phyloP scores from a whole-genome alignment of 129 eudicot species.

The Helianthus annuus region DNA sequence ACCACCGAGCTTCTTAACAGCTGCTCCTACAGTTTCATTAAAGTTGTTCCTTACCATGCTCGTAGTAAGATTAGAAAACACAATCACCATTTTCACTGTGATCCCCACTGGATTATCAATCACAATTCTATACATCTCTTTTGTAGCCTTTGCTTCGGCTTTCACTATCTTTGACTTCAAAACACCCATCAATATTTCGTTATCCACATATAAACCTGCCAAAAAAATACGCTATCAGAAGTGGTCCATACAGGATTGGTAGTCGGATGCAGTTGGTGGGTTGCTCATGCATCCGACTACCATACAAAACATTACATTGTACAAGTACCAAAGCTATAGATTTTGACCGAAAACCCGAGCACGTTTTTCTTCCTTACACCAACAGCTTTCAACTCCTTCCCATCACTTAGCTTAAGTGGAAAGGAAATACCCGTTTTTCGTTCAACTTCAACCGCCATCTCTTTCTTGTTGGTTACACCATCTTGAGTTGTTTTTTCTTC shows the following conservation, averaged over 20 bases:
- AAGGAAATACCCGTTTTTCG: conserved; percentile 56
- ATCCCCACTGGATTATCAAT: conserved; percentile 59
- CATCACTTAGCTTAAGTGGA: conserved; percentile 49
- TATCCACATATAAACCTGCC: conserved; percentile 64
- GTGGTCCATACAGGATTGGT: neutral
- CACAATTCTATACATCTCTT: conserved; percentile 65
- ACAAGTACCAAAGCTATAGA: conserved; percentile 56
- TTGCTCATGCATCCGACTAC: conserved; percentile 8
- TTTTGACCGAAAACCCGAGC: conserved; percentile 59
- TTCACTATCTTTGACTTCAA: conserved; percentile 47
- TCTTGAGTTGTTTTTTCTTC: neutral
- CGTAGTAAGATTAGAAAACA: conserved; percentile 57
- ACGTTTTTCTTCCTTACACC: conserved; percentile 67
- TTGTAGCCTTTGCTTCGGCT: conserved; percentile 52
- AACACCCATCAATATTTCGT: conserved; percentile 46
- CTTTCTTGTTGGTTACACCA: conserved; percentile 19
- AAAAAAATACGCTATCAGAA: conserved; percentile 1
- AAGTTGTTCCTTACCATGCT: conserved; percentile 74
- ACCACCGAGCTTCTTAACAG: conserved; percentile 61
- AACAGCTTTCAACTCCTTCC: conserved; percentile 53
- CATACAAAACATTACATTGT: neutral
- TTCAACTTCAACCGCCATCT: conserved; percentile 47
- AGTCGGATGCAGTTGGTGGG: conserved; percentile 1
- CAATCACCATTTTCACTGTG: conserved; percentile 61
- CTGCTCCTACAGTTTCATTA: conserved; percentile 61